Percentiles rank a stretch among this genome's conserved stretches.
These are phyloP conservation scores for Colletotrichum somersetense DNA, from an alignment of 2,329 filamentous ascomycete species.

Conservation along the genomic window DNA sequence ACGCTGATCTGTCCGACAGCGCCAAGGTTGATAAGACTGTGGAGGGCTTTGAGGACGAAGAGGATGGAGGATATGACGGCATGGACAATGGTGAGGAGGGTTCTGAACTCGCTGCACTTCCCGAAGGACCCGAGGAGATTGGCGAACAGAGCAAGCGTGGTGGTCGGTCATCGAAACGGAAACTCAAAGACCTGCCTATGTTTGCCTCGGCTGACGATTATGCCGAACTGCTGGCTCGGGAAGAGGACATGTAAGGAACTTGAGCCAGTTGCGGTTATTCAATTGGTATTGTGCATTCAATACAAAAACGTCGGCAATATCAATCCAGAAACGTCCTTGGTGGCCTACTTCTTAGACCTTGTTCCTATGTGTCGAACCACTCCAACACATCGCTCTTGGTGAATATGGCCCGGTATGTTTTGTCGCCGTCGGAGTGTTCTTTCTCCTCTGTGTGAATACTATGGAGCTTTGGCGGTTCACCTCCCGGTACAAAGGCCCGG, in stretches of 20 bases:
- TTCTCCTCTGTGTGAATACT: slow-evolving; percentile 62
- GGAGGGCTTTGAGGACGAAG: slow-evolving; percentile 56
- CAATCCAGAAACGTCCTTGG: neutral
- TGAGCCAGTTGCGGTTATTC: neutral
- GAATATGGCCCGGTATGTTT: slow-evolving; percentile 61
- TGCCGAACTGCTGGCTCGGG: slow-evolving; percentile 82
- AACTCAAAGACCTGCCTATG: slow-evolving; percentile 88
- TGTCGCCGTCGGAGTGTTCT: slow-evolving; percentile 57
- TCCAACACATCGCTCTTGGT: slow-evolving; percentile 58
- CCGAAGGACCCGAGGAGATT: slow-evolving; percentile 44
- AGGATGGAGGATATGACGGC: slow-evolving; percentile 69
- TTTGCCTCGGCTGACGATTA: slow-evolving; percentile 97
- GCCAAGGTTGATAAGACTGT: slow-evolving; percentile 54
- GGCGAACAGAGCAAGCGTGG: slow-evolving; percentile 56
- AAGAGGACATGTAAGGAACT: slow-evolving; percentile 64
- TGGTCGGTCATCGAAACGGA: slow-evolving; percentile 77
- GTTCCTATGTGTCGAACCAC: slow-evolving; percentile 65
- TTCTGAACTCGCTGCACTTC: slow-evolving; percentile 1
- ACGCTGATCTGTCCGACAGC: slow-evolving; percentile 62
- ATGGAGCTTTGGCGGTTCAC: slow-evolving; percentile 57
- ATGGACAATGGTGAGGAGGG: slow-evolving; percentile 46
- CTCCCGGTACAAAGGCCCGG: slow-evolving; percentile 56
- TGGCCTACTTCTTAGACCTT: no score
- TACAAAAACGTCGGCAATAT: neutral
- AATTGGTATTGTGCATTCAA: neutral